Conservation (phyloP, 2,329 filamentous ascomycete species). For the Neoarthrinium moseri region DNA sequence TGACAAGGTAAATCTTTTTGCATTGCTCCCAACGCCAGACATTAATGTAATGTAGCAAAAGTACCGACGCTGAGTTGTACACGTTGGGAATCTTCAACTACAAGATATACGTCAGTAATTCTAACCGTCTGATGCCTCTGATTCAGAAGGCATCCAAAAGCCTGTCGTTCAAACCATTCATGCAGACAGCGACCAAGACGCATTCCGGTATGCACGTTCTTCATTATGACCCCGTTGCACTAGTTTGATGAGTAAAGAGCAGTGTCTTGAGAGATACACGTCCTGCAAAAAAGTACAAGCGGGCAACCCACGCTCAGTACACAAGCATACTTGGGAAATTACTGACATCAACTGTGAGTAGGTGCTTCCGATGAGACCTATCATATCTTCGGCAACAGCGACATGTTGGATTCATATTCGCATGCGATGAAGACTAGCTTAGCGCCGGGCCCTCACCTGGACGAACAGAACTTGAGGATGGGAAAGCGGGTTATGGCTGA, state of each 20-base stretch:
- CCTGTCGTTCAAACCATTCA: conserved; percentile 5
- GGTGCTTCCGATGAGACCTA: conserved; percentile 1
- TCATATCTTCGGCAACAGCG: background rate
- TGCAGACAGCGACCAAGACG: background rate
- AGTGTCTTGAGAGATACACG: no score
- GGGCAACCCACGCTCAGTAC: no score
- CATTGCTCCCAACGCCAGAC: background rate
- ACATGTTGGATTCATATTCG: background rate
- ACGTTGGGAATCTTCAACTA: conserved; percentile 4
- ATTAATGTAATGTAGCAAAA: background rate
- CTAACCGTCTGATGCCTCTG: conserved; percentile 6
- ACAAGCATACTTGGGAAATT: no score
- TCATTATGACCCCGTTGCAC: no score
- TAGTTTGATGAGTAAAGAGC: no score
- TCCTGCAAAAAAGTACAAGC: no score
- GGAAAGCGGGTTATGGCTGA: conserved; percentile 4
- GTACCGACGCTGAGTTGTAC: conserved; percentile 2
- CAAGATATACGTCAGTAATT: conserved; percentile 7
- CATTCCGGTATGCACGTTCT: no score
- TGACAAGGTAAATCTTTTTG: background rate
- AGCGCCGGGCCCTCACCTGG: conserved; percentile 4
- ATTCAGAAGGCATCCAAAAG: conserved; percentile 7
- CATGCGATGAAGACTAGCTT: conserved; percentile 1
- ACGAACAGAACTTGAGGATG: conserved; percentile 7
- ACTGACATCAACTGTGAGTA: no score